Conservation (phyloP, 1,284 basidiomycete genomes). For the Ustilago lituana region DNA sequence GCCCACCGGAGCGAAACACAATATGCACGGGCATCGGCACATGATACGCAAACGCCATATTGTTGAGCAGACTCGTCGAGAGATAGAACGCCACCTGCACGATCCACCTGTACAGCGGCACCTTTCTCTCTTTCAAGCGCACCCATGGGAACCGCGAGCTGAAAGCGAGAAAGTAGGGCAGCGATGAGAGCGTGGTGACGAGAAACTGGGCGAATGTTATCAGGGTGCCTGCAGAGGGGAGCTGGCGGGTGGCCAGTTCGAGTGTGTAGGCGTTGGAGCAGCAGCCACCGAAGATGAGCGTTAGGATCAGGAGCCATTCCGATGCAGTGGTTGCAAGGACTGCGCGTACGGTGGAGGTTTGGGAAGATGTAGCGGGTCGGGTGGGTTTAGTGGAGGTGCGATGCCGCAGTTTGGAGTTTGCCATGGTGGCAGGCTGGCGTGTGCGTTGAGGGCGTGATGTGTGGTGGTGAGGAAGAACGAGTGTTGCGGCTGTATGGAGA, state of each 20-base stretch:
- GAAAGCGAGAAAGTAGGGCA: slow-evolving; percentile 48
- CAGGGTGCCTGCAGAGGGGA: slow-evolving; percentile 58
- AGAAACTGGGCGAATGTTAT: slow-evolving; percentile 64
- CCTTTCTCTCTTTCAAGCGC: slow-evolving; percentile 55
- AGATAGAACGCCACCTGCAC: slow-evolving; percentile 86
- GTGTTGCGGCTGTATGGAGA: too few species aligned
- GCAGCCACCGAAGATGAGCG: slow-evolving; percentile 66
- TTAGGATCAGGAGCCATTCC: slow-evolving; percentile 55
- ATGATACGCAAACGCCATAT: slow-evolving; percentile 82
- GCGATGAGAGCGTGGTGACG: slow-evolving; percentile 50
- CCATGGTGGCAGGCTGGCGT: too few species aligned
- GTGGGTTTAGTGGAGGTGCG: slow-evolving; percentile 4
- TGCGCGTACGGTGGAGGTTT: slow-evolving; percentile 1
- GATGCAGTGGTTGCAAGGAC: slow-evolving; percentile 28
- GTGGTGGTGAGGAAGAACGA: not conserved
- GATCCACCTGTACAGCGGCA: slow-evolving; percentile 80
- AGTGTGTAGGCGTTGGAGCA: slow-evolving; percentile 64
- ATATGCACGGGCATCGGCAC: slow-evolving; percentile 94
- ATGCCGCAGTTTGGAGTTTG: slow-evolving; percentile 12
- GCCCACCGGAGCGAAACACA: slow-evolving; percentile 90
- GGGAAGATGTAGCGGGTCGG: not conserved
- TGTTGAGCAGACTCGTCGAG: slow-evolving; percentile 84
- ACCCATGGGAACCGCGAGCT: slow-evolving; percentile 3
- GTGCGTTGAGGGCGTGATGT: slow-evolving; percentile 1
- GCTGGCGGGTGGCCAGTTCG: slow-evolving; percentile 56